phyloP scores from a whole-genome alignment of 345 rosid species.

The Eucalyptus tenuipes region DNA sequence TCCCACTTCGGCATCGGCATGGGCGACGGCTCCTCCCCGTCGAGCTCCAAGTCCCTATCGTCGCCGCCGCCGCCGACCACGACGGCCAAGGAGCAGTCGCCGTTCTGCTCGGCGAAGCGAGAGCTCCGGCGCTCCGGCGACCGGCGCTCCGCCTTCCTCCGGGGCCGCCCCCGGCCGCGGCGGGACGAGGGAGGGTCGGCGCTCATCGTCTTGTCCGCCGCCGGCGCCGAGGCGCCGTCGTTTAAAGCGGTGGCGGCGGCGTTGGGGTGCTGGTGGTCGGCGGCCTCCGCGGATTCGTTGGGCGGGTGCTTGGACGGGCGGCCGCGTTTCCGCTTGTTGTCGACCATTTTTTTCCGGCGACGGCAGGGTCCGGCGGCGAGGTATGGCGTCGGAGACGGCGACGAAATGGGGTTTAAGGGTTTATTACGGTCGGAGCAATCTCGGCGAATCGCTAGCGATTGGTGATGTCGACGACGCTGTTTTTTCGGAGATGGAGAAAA shows the following conservation, averaged over 20 bases:
- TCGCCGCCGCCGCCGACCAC: slow-evolving; percentile 1
- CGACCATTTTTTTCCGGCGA: background rate
- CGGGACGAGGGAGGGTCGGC: slow-evolving; percentile 21
- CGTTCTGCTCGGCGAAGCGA: slow-evolving; percentile 21
- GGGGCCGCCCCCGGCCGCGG: slow-evolving; percentile 44
- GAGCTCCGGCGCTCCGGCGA: slow-evolving; percentile 20
- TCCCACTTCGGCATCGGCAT: slow-evolving; percentile 51
- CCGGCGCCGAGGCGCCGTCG: slow-evolving; percentile 30
- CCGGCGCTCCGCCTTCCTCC: slow-evolving; percentile 14
- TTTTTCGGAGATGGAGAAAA: background rate
- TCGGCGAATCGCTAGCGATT: background rate
- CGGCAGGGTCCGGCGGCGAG: background rate
- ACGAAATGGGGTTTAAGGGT: background rate
- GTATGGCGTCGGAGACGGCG: background rate
- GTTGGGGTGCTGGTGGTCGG: background rate
- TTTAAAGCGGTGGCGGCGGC: slow-evolving; percentile 5
- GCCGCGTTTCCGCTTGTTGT: slow-evolving; percentile 30
- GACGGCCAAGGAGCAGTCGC: slow-evolving; percentile 12
- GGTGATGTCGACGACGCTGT: background rate
- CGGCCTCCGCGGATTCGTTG: slow-evolving; percentile 17
- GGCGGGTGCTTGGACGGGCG: slow-evolving; percentile 14
- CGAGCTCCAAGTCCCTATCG: background rate
- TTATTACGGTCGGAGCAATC: background rate
- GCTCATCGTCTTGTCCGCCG: slow-evolving; percentile 14
- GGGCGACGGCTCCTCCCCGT: slow-evolving; percentile 1